A percentile compares a stretch with the other conserved stretches of the same genome.
phyloP scores from a whole-genome alignment of 2,329 filamentous ascomycete species.

The Ophiostoma tasmaniense region DNA sequence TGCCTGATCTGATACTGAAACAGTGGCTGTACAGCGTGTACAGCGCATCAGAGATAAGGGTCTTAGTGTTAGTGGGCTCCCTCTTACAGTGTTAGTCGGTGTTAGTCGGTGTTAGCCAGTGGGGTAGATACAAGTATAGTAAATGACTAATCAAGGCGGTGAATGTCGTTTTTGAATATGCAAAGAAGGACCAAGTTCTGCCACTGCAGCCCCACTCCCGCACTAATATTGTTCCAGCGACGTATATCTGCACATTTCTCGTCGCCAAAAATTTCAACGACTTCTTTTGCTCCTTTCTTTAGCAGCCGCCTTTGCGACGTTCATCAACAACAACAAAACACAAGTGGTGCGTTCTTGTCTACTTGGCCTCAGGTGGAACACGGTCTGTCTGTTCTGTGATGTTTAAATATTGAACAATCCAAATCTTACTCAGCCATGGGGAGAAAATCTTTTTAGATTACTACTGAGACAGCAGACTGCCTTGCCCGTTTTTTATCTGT shows the following conservation, averaged over 20 bases:
- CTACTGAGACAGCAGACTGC: not conserved
- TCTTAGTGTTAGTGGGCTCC: conserved; percentile 4
- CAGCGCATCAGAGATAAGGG: not conserved
- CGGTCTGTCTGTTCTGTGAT: conserved; percentile 8
- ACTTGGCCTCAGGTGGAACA: conserved; percentile 27
- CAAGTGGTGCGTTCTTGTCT: not conserved
- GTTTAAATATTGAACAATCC: conserved; percentile 44
- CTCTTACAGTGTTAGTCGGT: not conserved
- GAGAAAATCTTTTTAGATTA: conserved; percentile 31
- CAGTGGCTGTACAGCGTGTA: not conserved
- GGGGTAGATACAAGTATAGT: not conserved
- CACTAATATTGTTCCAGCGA: conserved; percentile 16
- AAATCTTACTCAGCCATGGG: conserved; percentile 54
- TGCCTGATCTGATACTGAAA: conserved; percentile 10
- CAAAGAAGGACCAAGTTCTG: not conserved
- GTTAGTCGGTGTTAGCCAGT: not conserved
- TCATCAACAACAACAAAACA: not conserved
- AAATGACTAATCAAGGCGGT: conserved; percentile 11
- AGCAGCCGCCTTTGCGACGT: not conserved
- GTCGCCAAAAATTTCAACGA: conserved; percentile 13
- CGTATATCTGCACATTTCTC: conserved; percentile 6
- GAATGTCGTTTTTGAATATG: not conserved
- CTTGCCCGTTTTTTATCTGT: not conserved
- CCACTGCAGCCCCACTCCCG: conserved; percentile 6
- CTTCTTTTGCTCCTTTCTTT: conserved; percentile 13